Conservation (phyloP, 305 asterid genomes). For the Solanum hybrid region DNA sequence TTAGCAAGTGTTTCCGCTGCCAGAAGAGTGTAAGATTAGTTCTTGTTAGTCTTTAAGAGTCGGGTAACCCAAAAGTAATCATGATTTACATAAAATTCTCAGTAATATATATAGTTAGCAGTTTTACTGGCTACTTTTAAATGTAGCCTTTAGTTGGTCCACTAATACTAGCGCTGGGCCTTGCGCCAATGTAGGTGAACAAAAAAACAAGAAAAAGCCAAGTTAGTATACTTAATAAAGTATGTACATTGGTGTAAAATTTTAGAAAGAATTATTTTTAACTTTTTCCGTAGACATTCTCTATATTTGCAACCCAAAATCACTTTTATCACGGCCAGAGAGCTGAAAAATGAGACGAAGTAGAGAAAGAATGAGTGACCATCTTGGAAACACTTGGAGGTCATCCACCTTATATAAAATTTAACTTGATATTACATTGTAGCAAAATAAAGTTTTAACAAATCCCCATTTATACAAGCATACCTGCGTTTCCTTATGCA, state of each 20-base stretch:
- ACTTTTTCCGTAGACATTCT: not conserved
- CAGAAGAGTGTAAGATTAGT: not conserved
- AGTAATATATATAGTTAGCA: not conserved
- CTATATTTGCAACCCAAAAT: not conserved
- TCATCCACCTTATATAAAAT: not conserved
- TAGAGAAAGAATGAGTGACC: not conserved
- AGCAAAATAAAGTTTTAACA: not conserved
- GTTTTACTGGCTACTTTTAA: not conserved
- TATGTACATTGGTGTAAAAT: not conserved
- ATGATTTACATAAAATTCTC: not conserved
- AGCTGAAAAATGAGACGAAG: not conserved
- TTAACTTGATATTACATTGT: not conserved
- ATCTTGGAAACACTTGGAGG: not conserved
- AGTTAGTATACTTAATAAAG: not conserved
- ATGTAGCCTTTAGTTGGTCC: not conserved
- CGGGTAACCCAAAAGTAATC: not conserved
- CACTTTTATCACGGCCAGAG: not conserved
- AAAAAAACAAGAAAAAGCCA: not conserved
- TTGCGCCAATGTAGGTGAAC: not conserved
- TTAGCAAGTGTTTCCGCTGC: not conserved
- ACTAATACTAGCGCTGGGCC: not conserved
- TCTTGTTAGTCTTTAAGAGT: not conserved
- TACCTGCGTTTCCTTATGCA: not conserved
- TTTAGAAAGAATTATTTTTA: not conserved
- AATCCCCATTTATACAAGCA: not conserved